These are phyloP conservation scores for Cyclotella distinguenda DNA, from an alignment of 108 stramenopile species.

Conservation along the genomic window DNA sequence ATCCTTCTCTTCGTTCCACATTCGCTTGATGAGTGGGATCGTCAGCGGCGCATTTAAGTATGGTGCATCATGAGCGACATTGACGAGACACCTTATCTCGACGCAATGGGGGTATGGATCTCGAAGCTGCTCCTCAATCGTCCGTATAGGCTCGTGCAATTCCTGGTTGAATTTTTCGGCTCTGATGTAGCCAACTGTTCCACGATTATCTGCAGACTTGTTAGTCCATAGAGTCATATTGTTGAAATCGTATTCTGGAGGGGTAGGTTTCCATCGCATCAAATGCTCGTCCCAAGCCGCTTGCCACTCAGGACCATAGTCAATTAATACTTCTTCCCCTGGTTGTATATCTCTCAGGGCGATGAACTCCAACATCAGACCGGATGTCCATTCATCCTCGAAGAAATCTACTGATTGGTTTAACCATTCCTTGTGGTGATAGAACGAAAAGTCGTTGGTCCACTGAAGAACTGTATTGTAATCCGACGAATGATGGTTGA, in stretches of 20 bases:
- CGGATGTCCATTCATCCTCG: constrained; percentile 49
- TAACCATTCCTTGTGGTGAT: constrained; percentile 64
- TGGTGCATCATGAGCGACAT: constrained; percentile 26
- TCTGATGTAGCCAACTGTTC: constrained; percentile 21
- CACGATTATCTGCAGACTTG: constrained; percentile 1
- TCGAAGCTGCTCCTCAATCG: constrained; percentile 32
- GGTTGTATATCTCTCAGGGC: constrained; percentile 56
- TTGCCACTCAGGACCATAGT: constrained; percentile 64
- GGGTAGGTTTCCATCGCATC: constrained; percentile 31
- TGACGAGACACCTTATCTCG: constrained; percentile 21
- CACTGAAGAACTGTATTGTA: constrained; percentile 71
- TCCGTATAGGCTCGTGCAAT: constrained; percentile 17
- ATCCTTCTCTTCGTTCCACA: constrained; percentile 16
- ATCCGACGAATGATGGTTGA: constrained; percentile 68
- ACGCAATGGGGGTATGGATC: constrained; percentile 41
- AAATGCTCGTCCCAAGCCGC: constrained; percentile 58
- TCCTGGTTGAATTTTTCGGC: constrained; percentile 37
- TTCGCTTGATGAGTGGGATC: constrained; percentile 28
- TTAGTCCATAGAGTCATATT: constrained; percentile 39
- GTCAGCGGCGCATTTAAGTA: constrained; percentile 28
- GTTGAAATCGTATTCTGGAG: constrained; percentile 38
- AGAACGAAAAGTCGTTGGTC: constrained; percentile 54
- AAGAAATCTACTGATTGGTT: constrained; percentile 54
- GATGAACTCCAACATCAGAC: constrained; percentile 57
- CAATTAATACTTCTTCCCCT: constrained; percentile 72